Evolutionary conservation across 495 filamentous ascomycete genomes (phyloP), one percentile per base, ranked within the genome.

Genomic region (Acidiella bohemica): DNA sequence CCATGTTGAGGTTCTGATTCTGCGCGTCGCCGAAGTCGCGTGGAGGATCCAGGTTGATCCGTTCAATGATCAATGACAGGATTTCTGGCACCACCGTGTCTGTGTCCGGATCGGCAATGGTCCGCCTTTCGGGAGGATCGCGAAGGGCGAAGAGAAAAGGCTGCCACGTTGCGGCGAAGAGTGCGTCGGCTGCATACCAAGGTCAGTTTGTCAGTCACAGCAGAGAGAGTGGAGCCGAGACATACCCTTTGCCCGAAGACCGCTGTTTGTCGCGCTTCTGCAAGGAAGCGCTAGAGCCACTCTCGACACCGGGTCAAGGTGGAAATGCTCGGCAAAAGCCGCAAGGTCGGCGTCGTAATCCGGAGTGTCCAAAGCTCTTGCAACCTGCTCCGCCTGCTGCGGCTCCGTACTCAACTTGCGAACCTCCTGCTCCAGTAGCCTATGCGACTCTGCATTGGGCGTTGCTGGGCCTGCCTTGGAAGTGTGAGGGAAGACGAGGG

Each of bases 261-360:
- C 87, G 33, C 72, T 60, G 51, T 80, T 84, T 40, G 71, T 70
- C 6, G 75, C 79, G 24, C 76, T 73, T 59, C 87, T 90, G 54
- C 92, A 92, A 3, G 88, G 84, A 32, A 93, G 64, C 19, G 85
- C 84, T 30, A 99, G 67, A n/a, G 88, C 67, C 13, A 82, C 80
- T 67, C 92, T 93, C 52, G 84, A 70, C 12, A 94, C 53, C 7
- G 84, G 75, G 59, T 93, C 84, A 24, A 99, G 68, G 46, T 85
- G 80, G 66, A 96, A 95, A 55, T 94, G 85, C 37, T 86, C 80
- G 67, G 94, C 72, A 51, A 99, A 96, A 4, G 77, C 82, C 3
- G 83, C 80, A 9, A 96, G 68, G 54, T 96, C 87, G 49, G 96
- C 94, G 53, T 96, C 86, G 30, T 81, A 77, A 42, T 83, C 79